Percentiles rank a stretch among this genome's conserved stretches.
Conservation (phyloP, 306 rosid genomes). For the Rubus parviflorus region DNA sequence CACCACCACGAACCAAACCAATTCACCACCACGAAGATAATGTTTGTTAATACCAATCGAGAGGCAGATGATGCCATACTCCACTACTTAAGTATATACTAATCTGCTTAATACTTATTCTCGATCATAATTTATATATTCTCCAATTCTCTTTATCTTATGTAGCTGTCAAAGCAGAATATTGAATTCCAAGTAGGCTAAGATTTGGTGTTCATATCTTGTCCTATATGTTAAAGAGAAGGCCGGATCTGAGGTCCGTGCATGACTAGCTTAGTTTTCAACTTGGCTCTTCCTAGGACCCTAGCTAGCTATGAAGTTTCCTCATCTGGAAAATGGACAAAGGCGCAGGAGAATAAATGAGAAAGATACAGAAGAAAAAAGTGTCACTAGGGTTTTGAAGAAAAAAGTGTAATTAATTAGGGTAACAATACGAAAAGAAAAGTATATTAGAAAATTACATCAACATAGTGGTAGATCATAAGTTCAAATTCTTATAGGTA, state of each 20-base stretch:
- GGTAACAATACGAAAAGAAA: not conserved
- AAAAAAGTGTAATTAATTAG: not conserved
- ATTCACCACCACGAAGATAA: slow-evolving; percentile 31
- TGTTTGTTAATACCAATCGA: slow-evolving; percentile 24
- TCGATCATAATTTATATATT: too few species aligned
- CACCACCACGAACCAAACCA: slow-evolving; percentile 34
- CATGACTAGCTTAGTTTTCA: not conserved
- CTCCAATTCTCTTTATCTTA: not conserved
- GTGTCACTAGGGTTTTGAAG: not conserved
- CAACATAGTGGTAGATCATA: not conserved
- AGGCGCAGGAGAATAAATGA: not conserved
- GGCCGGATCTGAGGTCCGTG: not conserved
- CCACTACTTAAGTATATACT: slow-evolving; percentile 36
- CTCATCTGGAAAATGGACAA: not conserved
- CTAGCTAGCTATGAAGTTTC: not conserved
- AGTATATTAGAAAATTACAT: not conserved
- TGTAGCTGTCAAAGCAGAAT: slow-evolving; percentile 14
- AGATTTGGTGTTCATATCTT: not conserved
- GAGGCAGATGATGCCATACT: slow-evolving; percentile 43
- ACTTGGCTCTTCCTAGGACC: not conserved
- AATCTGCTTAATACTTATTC: not conserved
- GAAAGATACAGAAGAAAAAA: not conserved
- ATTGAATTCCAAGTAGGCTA: not conserved
- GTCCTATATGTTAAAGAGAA: not conserved
- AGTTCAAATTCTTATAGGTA: not conserved